Conservation (phyloP, 2,329 filamentous ascomycete species). For the Verticillium alfalfae region DNA sequence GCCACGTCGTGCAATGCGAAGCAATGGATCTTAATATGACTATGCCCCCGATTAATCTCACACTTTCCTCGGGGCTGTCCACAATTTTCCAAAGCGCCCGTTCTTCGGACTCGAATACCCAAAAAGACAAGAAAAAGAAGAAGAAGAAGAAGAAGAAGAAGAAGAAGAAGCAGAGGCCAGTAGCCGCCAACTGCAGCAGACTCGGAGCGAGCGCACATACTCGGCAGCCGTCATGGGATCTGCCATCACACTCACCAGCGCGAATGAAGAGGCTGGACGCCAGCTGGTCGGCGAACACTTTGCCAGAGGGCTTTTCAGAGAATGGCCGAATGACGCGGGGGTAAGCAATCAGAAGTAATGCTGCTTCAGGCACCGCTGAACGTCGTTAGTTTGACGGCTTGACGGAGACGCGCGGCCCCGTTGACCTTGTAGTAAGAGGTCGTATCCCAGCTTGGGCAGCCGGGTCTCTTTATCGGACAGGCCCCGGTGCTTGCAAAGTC, state of each 20-base stretch:
- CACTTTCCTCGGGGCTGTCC: too few species aligned
- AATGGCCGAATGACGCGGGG: slow-evolving; percentile 43
- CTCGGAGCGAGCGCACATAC: too few species aligned
- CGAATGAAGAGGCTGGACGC: background rate
- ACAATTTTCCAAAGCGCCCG: too few species aligned
- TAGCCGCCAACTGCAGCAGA: too few species aligned
- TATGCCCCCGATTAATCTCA: too few species aligned
- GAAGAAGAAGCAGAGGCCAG: too few species aligned
- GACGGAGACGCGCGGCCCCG: slow-evolving; percentile 58
- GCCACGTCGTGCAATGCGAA: too few species aligned
- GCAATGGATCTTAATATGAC: too few species aligned
- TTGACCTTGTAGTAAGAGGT: slow-evolving; percentile 59
- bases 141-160: too few species aligned
- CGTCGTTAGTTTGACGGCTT: slow-evolving; percentile 58
- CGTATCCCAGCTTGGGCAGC: slow-evolving; percentile 65
- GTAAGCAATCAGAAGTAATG: slow-evolving; percentile 21
- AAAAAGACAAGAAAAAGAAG: too few species aligned
- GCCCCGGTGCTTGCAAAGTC: slow-evolving; percentile 61
- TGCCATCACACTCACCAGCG: background rate
- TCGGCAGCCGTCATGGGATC: background rate
- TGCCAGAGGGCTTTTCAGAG: slow-evolving; percentile 12
- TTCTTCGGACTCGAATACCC: too few species aligned
- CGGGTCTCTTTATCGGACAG: slow-evolving; percentile 69
- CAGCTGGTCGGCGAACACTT: background rate
- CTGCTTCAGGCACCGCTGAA: background rate